phyloP scores from a whole-genome alignment of 2,329 filamentous ascomycete species.

The Coniochaeta sp. region DNA sequence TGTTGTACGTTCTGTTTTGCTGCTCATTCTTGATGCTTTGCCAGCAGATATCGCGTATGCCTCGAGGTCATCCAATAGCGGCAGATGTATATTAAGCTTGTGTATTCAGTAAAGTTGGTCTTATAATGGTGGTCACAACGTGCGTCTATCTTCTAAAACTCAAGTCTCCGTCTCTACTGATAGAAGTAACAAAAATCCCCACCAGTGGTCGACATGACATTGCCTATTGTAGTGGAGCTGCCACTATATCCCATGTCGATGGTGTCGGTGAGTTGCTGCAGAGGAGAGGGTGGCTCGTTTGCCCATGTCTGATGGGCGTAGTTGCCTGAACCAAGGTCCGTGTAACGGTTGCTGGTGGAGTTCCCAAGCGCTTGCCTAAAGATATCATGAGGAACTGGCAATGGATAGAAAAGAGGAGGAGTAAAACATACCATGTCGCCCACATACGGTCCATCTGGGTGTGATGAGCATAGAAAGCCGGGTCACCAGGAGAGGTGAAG shows the following conservation, averaged over 20 bases:
- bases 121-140: too few species aligned
- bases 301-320: constrained; percentile 22
- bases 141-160: not conserved
- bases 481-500: constrained; percentile 15
- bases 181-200: constrained; percentile 23
- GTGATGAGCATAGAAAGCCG: constrained; percentile 13
- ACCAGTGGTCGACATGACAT: constrained; percentile 20
- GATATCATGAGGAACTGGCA: not conserved
- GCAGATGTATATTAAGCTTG: too few species aligned
- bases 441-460: constrained; percentile 10
- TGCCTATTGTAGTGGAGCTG: constrained; percentile 15
- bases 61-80: too few species aligned
- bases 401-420: too few species aligned
- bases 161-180: constrained; percentile 5
- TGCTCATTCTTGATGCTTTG: too few species aligned
- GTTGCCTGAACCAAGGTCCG: constrained; percentile 15
- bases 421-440: constrained; percentile 5
- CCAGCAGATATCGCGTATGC: too few species aligned
- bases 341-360: constrained; percentile 12
- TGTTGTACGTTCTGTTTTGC: too few species aligned
- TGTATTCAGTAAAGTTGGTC: too few species aligned
- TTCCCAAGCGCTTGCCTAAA: constrained; percentile 6
- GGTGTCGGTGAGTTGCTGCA: constrained; percentile 15
- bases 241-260: constrained; percentile 22
- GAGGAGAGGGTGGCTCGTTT: constrained; percentile 16